phyloP scores from a whole-genome alignment of 257 asterid species.

The Craterostigma plantagineum region DNA sequence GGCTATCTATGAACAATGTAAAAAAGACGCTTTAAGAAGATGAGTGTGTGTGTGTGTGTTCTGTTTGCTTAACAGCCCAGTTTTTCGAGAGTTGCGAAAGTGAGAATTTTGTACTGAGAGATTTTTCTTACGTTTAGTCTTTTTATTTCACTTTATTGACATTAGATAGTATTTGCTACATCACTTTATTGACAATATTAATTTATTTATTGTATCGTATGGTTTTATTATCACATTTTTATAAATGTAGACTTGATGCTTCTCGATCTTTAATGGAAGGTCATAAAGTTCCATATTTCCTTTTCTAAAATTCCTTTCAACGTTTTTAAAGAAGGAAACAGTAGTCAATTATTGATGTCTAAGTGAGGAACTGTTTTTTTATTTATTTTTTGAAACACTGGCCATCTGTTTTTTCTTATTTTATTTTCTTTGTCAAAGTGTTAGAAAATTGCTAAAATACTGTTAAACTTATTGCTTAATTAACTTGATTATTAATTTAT shows the following conservation, averaged over 20 bases:
- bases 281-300: neutral
- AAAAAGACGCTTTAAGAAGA: conserved; percentile 4
- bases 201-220: neutral
- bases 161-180: conserved; percentile 17
- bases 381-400: too few species aligned
- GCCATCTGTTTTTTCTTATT: too few species aligned
- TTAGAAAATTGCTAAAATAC: too few species aligned
- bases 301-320: too few species aligned
- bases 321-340: too few species aligned
- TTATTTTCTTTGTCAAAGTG: too few species aligned
- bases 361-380: too few species aligned
- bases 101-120: conserved; percentile 13
- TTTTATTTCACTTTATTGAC: conserved; percentile 68
- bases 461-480: too few species aligned
- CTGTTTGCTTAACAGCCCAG: conserved; percentile 59
- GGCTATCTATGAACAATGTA: neutral
- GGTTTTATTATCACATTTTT: neutral
- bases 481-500: too few species aligned
- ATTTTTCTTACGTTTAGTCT: conserved; percentile 29
- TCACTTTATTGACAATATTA: conserved; percentile 41
- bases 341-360: too few species aligned
- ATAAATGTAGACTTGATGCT: conserved; percentile 2
- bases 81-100: conserved; percentile 64
- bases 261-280: neutral
- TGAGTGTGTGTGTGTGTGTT: conserved; percentile 25